These are phyloP conservation scores for Tulasnella calospora DNA, from an alignment of 768 basidiomycete species.

Conservation along the genomic window DNA sequence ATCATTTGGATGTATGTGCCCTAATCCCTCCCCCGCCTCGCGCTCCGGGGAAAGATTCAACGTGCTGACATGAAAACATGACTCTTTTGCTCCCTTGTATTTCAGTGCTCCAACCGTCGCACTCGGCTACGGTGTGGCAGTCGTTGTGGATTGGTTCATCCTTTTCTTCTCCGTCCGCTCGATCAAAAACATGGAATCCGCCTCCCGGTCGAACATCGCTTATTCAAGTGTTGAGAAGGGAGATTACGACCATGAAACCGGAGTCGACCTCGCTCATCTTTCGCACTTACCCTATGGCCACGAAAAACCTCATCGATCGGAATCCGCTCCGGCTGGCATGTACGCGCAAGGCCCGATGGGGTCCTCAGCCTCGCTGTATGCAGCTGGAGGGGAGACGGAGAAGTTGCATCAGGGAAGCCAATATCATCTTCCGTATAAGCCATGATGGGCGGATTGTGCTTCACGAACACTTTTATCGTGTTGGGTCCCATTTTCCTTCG, in stretches of 20 bases:
- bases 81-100: neutral
- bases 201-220: neutral
- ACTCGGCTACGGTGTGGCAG: neutral
- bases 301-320: neutral
- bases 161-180: neutral
- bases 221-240: neutral
- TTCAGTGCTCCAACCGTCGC: neutral
- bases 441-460: neutral
- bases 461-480: neutral
- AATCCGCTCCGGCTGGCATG: neutral
- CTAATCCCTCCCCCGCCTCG: neutral
- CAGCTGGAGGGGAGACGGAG: neutral
- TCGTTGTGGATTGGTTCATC: neutral
- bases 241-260: neutral
- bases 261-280: neutral
- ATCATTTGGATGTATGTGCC: neutral
- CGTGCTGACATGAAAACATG: neutral
- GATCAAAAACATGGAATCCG: neutral
- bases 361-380: neutral
- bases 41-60: neutral
- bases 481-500: neutral
- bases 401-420: neutral
- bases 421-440: neutral
- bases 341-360: neutral
- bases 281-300: neutral